Percentiles rank a stretch among this genome's conserved stretches.
phyloP scores from a whole-genome alignment of 768 basidiomycete genomes.

The Amanita fuliginea region DNA sequence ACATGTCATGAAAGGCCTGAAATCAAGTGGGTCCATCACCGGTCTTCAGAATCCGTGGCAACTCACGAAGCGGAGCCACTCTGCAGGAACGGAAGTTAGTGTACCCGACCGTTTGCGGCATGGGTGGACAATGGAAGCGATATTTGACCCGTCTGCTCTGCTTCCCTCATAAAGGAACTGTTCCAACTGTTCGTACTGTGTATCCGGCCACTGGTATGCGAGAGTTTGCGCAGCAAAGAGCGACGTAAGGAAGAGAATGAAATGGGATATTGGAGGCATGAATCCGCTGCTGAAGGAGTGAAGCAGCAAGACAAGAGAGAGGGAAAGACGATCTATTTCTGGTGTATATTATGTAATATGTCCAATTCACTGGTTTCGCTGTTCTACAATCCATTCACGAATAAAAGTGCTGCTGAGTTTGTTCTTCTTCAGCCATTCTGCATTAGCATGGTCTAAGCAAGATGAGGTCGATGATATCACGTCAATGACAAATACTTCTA shows the following conservation, averaged over 20 bases:
- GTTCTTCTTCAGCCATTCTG: slow-evolving; percentile 54
- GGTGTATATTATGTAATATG: not conserved
- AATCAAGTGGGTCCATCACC: not conserved
- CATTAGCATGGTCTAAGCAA: slow-evolving; percentile 54
- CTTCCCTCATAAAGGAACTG: slow-evolving; percentile 24
- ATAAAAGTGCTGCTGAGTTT: slow-evolving; percentile 97
- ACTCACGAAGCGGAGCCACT: slow-evolving; percentile 29
- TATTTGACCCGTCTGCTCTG: slow-evolving; percentile 20
- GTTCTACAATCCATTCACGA: slow-evolving; percentile 68
- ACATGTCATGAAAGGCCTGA: slow-evolving; percentile 41
- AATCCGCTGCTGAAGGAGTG: slow-evolving; percentile 5
- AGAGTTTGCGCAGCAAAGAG: not conserved
- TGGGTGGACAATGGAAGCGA: slow-evolving; percentile 18
- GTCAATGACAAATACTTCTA: slow-evolving; percentile 73
- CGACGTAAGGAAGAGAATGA: not conserved
- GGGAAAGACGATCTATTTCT: not conserved
- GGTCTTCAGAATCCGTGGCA: too few species aligned
- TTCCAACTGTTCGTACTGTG: slow-evolving; percentile 25
- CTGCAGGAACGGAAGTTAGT: slow-evolving; percentile 23
- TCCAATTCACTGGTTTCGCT: not conserved
- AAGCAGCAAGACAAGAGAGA: not conserved
- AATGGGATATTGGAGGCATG: not conserved
- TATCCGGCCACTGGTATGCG: slow-evolving; percentile 21
- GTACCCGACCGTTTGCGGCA: slow-evolving; percentile 17
- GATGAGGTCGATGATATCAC: slow-evolving; percentile 68